phyloP scores from a whole-genome alignment of 73 alveolate species.

The Symbiodinium natans region DNA sequence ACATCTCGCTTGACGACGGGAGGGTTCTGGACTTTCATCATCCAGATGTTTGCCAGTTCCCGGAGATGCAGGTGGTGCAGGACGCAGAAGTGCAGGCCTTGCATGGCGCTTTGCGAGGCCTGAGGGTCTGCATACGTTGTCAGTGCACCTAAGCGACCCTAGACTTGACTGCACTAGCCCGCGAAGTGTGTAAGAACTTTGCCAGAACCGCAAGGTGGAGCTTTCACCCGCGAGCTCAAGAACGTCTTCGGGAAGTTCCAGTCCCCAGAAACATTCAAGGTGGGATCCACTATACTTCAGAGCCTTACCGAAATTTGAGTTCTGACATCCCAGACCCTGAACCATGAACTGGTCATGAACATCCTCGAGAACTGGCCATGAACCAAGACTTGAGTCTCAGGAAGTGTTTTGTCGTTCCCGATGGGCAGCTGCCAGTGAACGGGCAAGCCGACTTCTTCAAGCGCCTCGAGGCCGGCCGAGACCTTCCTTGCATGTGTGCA shows the following conservation, averaged over 20 bases:
- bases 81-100: constrained; percentile 1
- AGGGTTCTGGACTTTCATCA: constrained; percentile 1
- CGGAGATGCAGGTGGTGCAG: neutral
- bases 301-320: too few species aligned
- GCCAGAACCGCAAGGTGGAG: neutral
- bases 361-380: too few species aligned
- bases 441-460: constrained; percentile 19
- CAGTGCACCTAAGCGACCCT: too few species aligned
- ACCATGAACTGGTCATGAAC: too few species aligned
- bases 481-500: too few species aligned
- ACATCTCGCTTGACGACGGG: neutral
- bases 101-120: neutral
- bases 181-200: neutral
- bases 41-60: neutral
- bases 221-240: neutral
- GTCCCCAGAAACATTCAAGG: neutral
- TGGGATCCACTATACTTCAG: too few species aligned
- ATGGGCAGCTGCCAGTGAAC: neutral
- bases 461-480: neutral
- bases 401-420: neutral
- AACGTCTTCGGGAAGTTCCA: neutral
- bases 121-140: too few species aligned
- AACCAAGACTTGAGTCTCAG: too few species aligned
- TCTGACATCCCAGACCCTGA: too few species aligned
- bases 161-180: neutral